Evolutionary conservation across 352 stramenopile species (phyloP).

Genomic region (Pythium phragmiticola): DNA sequence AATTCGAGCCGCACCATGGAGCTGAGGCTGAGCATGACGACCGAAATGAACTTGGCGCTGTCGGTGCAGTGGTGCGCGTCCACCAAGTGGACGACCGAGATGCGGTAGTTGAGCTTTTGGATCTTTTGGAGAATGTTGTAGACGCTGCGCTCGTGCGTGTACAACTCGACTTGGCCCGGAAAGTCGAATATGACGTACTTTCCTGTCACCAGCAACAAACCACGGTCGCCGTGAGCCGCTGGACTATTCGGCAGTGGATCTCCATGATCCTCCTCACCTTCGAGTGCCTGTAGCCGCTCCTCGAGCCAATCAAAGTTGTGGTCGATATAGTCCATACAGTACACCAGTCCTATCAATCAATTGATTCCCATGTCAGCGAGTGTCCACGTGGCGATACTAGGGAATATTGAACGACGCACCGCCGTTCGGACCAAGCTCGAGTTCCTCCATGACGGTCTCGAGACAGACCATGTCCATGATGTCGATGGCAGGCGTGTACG

Average conservation of each 20-base stretch:
- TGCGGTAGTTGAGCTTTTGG: slow-evolving; percentile 80
- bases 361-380: background rate
- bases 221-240: too few species aligned
- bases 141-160: slow-evolving; percentile 98
- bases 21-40: slow-evolving; percentile 94
- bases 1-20: slow-evolving; percentile 98
- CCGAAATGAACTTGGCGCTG: slow-evolving; percentile 97
- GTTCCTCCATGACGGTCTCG: slow-evolving; percentile 93
- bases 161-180: slow-evolving; percentile 98
- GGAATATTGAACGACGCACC: slow-evolving; percentile 32
- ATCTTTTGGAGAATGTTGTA: slow-evolving; percentile 94
- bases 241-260: background rate
- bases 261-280: slow-evolving; percentile 22
- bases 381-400: background rate
- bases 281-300: slow-evolving; percentile 82
- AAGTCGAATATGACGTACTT: slow-evolving; percentile 99
- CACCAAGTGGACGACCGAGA: slow-evolving; percentile 94
- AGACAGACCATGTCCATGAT: slow-evolving; percentile 97
- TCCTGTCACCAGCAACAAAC: slow-evolving; percentile 44
- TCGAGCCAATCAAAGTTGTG: slow-evolving; percentile 99
- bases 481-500: slow-evolving; percentile 86
- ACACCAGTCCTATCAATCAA: slow-evolving; percentile 84
- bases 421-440: slow-evolving; percentile 96
- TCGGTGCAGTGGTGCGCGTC: slow-evolving; percentile 94
- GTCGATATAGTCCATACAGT: slow-evolving; percentile 99